Evolutionary conservation across 345 rosid genomes (phyloP), one percentile per base, ranked within the genome.

Genomic region (Hirschfeldia incana): DNA sequence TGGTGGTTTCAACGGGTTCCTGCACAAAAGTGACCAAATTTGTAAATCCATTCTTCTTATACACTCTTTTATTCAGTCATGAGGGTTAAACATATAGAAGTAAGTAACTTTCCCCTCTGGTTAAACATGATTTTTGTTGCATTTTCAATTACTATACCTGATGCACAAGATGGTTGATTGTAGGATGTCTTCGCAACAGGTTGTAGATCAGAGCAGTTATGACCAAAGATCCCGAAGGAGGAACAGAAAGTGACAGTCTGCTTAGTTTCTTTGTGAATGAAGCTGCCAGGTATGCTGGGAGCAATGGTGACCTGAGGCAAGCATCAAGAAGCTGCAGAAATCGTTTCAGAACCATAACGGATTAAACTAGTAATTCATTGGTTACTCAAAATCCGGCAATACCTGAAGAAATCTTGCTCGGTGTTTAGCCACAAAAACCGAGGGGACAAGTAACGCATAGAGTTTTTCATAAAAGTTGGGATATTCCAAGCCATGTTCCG

Each of bases 281-380:
- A 86, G 99, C 96, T 81, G 99, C 98, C 78, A 95, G 82, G 78
- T 93, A 95, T 68, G 93, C 99, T 59, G 97, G 98, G 83, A 93
- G 98, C 86, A 95, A 87, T n/a, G 96, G 85, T 8, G 97, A 93
- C 83, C 89, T 90, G 65, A 95, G 89, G 85, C 98, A 95, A 76
- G 96, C 77, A 83, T 93, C 98, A 85, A 95, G 92, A 78, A 95
- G 96, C 99, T 93, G 89, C 87, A 85, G 34, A 71, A 74, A 82
- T 57, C 12, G 65, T 65, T 69, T 82, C 58, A 64, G 74, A 65
- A 57, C 30, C 12, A 53, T 37, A 34, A 66, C 1, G 1, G 28
- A n/a, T 12, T 49, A 29, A 33, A 60, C 1, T 6, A 26, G 44
- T 26, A 39, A 60, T 29, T 61, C 16, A 33, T 49, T 0, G 2